These are phyloP conservation scores for Aphanomyces euteiches DNA, from an alignment of 352 stramenopile genomes.

Conservation along the genomic window DNA sequence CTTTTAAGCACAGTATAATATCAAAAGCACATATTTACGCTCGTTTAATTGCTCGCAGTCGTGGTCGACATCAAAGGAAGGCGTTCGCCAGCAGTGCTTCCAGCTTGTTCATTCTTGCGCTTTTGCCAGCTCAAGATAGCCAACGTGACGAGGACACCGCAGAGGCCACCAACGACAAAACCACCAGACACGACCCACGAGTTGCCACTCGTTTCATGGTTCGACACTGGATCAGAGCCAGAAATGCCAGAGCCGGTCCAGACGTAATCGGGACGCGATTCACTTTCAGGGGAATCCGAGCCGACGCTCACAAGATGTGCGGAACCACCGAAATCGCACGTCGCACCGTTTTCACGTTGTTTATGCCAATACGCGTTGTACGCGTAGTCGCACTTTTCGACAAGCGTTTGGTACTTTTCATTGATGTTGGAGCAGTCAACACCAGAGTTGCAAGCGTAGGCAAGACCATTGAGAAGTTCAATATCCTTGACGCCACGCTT, in stretches of 20 bases:
- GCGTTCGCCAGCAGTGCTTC: neutral
- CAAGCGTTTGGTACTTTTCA: slow-evolving; percentile 45
- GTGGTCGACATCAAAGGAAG: slow-evolving; percentile 5
- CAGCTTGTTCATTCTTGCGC: neutral
- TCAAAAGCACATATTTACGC: slow-evolving; percentile 7
- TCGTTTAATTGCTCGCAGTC: slow-evolving; percentile 2
- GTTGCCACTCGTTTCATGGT: neutral
- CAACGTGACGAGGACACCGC: slow-evolving; percentile 18
- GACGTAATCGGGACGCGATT: neutral
- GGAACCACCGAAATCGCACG: slow-evolving; percentile 67
- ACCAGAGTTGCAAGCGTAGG: slow-evolving; percentile 52
- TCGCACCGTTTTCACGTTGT: slow-evolving; percentile 56
- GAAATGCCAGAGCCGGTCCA: neutral
- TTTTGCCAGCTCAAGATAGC: slow-evolving; percentile 15
- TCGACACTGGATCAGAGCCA: neutral
- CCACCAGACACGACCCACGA: slow-evolving; percentile 4
- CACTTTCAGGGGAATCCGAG: neutral
- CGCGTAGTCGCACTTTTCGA: slow-evolving; percentile 61
- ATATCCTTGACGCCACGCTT: slow-evolving; percentile 61
- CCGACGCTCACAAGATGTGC: slow-evolving; percentile 44
- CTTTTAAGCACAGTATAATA: slow-evolving; percentile 9
- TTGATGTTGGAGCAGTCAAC: slow-evolving; percentile 56
- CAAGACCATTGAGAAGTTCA: slow-evolving; percentile 52
- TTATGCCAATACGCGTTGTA: slow-evolving; percentile 76
- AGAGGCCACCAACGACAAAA: slow-evolving; percentile 26